Evolutionary conservation across 2,329 filamentous ascomycete genomes (phyloP).

Genomic region (Fusarium coffeatum): DNA sequence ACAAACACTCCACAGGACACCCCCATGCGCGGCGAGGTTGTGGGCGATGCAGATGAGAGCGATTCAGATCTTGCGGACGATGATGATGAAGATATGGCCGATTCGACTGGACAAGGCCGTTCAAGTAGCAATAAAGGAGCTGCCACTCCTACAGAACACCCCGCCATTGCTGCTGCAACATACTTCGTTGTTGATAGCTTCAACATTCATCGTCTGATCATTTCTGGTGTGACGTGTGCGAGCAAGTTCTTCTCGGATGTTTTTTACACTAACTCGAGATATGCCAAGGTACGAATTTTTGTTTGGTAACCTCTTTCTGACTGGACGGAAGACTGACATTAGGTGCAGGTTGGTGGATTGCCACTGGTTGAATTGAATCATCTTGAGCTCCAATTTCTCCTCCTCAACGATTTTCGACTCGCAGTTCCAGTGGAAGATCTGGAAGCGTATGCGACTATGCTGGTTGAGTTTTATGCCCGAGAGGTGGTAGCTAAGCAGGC

Average conservation of each 20-base stretch:
- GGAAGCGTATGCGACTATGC: conserved; percentile 97
- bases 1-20: conserved; percentile 44
- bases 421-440: conserved; percentile 94
- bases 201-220: conserved; percentile 97
- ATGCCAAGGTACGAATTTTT: conserved; percentile 82
- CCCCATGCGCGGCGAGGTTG: conserved; percentile 46
- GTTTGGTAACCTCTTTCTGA: neutral
- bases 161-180: conserved; percentile 55
- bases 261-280: conserved; percentile 98
- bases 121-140: conserved; percentile 40
- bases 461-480: conserved; percentile 96
- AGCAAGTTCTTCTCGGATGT: conserved; percentile 99
- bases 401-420: conserved; percentile 95
- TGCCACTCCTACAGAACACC: conserved; percentile 41
- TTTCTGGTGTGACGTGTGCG: conserved; percentile 95
- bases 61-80: conserved; percentile 65
- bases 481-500: conserved; percentile 72
- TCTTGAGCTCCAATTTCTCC: conserved; percentile 92
- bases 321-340: conserved; percentile 22
- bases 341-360: conserved; percentile 86
- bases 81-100: conserved; percentile 53
- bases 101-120: conserved; percentile 43
- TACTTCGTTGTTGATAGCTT: conserved; percentile 98
- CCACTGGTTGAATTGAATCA: conserved; percentile 94
- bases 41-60: conserved; percentile 55